Conservation (phyloP, 2,329 filamentous ascomycete species). For the Xylariaceae sp. region DNA sequence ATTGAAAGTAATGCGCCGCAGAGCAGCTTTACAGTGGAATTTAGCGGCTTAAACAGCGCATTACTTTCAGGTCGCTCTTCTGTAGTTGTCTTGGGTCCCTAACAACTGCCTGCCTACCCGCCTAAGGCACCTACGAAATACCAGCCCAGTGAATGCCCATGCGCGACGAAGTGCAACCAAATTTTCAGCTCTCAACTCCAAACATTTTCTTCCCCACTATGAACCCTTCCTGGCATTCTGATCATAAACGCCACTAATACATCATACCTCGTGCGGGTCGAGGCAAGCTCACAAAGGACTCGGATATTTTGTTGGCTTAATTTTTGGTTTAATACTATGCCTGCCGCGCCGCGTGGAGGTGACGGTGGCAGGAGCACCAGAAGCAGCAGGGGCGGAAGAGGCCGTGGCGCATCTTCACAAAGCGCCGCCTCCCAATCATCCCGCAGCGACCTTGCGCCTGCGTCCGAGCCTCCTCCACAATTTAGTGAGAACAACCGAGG, state of each 20-base stretch:
- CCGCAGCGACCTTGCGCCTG: conserved; percentile 11
- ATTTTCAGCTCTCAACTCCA: neutral
- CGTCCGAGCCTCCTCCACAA: conserved; percentile 15
- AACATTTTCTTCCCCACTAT: conserved; percentile 25
- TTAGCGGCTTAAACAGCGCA: no score
- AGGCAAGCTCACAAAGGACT: neutral
- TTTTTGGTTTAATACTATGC: conserved; percentile 24
- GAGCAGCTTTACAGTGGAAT: no score
- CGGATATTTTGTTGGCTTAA: neutral
- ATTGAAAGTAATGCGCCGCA: no score
- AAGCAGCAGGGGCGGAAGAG: conserved; percentile 23
- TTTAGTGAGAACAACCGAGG: neutral
- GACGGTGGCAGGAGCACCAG: conserved; percentile 21
- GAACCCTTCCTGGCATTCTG: conserved; percentile 30
- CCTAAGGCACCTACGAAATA: no score
- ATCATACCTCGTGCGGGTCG: neutral
- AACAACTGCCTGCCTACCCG: no score
- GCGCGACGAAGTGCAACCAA: no score
- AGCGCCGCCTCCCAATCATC: conserved; percentile 11
- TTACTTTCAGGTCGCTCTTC: no score
- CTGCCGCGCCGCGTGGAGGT: conserved; percentile 23
- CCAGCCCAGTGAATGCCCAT: no score
- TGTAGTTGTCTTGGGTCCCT: no score
- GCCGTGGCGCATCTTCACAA: conserved; percentile 18
- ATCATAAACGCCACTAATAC: conserved; percentile 5